Evolutionary conservation across 163 green algal genomes (phyloP), one percentile per base, ranked within the genome.

Genomic region (Scenedesmus sp.): DNA sequence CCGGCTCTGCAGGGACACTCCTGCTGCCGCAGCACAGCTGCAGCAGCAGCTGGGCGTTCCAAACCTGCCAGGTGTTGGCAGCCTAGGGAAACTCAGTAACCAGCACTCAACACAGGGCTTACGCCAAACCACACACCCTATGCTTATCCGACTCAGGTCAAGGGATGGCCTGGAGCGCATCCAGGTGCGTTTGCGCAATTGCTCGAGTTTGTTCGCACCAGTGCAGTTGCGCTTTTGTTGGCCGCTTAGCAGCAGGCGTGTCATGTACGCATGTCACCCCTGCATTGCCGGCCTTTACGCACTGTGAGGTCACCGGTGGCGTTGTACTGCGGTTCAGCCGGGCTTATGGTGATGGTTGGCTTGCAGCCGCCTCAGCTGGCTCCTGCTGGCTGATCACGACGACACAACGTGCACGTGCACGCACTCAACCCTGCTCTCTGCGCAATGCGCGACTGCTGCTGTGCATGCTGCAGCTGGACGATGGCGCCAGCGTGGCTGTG

Each of bases 141-240:
- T 96, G 94, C 86, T 96, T 42, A 85, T 97, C 3, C 88, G 95
- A 20, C 81, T 97, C 44, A 72, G 95, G 6, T 96, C 95, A 0
- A 90, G 95, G 5, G 95, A 97, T 93, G 95, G 95, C 16, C 81
- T 97, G 65, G 95, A 97, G 86, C 92, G 95, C 12, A 94, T 97
- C 6, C 91, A 96, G 84, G 93, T 95, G 26, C 0, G 89, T 9
- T 22, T 13, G 0, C 0, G 3, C 9, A 0, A 33, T 0, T 33
- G 18, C n/a, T 51, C 0, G 2, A 49, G 18, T n/a, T 46, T 5
- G 0, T 26, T 49, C 26, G 12, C 72, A 22, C 3, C 37, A 42
- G 35, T 82, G 37, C 20, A 49, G 12, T 43, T 65, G 33, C 42
- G 33, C 4, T 59, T 40, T 44, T 20, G 5, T 51, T 40, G 35